Evolutionary conservation across 257 asterid species (phyloP).

Genomic region (Orobanche coerulescens): DNA sequence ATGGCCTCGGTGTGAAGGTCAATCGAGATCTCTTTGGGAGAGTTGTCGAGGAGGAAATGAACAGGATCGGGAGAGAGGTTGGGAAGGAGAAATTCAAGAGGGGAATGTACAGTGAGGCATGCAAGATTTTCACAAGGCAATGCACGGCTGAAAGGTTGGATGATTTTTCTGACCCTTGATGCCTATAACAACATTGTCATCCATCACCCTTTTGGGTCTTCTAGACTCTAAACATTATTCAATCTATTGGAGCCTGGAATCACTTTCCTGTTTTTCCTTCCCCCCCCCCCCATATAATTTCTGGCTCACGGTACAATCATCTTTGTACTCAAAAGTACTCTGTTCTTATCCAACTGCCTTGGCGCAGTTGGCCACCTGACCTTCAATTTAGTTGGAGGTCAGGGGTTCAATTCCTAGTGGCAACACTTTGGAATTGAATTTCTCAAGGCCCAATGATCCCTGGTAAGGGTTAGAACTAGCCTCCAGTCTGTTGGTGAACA

Average conservation of each 20-base stretch:
- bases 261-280: not conserved
- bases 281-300: too few species aligned
- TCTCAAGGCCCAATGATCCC: too few species aligned
- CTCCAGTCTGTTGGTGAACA: too few species aligned
- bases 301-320: too few species aligned
- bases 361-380: too few species aligned
- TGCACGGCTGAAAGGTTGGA: constrained; percentile 57
- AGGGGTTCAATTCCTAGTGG: too few species aligned
- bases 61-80: constrained; percentile 68
- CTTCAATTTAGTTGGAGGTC: too few species aligned
- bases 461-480: too few species aligned
- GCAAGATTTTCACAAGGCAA: constrained; percentile 68
- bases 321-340: too few species aligned
- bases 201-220: constrained; percentile 46
- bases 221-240: constrained; percentile 54
- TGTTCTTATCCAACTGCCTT: too few species aligned
- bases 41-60: constrained; percentile 94
- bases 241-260: not conserved
- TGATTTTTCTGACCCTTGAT: constrained; percentile 80
- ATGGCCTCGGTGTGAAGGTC: constrained; percentile 76
- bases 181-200: constrained; percentile 69
- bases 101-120: constrained; percentile 79
- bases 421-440: too few species aligned
- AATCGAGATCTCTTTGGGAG: constrained; percentile 61
- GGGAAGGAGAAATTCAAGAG: constrained; percentile 62